These are phyloP conservation scores for Kodamaea derodonti DNA, from an alignment of 1,139 yeast genomes.

Conservation along the genomic window DNA sequence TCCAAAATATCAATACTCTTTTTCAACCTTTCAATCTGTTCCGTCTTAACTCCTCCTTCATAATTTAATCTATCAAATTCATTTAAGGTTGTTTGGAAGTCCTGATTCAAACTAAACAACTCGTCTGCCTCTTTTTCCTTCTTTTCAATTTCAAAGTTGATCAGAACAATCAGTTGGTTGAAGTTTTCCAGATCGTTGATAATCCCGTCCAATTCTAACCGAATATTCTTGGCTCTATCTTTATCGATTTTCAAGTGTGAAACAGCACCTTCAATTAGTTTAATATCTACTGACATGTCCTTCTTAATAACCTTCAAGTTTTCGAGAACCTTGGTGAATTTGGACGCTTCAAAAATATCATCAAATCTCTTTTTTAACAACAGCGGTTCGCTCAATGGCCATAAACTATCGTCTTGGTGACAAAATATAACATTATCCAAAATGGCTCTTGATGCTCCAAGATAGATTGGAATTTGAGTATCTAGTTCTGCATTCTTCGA, in stretches of 20 bases:
- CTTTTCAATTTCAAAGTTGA: constrained; percentile 45
- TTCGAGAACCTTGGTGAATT: constrained; percentile 87
- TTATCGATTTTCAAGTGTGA: constrained; percentile 71
- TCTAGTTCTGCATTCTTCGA: constrained; percentile 87
- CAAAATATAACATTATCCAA: constrained; percentile 92
- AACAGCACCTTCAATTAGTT: constrained; percentile 72
- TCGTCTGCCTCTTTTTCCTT: constrained; percentile 58
- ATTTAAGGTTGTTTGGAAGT: constrained; percentile 69
- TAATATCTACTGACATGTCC: constrained; percentile 72
- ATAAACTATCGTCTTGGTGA: constrained; percentile 93
- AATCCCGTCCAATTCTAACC: constrained; percentile 44
- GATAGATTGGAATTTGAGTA: constrained; percentile 68
- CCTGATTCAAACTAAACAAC: constrained; percentile 74
- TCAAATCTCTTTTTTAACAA: constrained; percentile 87
- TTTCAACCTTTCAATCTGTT: constrained; percentile 48
- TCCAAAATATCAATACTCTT: constrained; percentile 43
- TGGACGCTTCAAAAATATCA: constrained; percentile 93
- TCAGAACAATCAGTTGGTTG: constrained; percentile 44
- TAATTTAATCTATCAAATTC: constrained; percentile 56
- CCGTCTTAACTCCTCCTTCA: constrained; percentile 39
- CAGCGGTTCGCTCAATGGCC: constrained; percentile 96
- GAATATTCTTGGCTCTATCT: constrained; percentile 63
- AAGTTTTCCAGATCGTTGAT: constrained; percentile 41
- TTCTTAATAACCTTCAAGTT: constrained; percentile 71
- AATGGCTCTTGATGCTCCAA: constrained; percentile 87